phyloP scores from a whole-genome alignment of 495 filamentous ascomycete species.

The Aspergillus baeticus region DNA sequence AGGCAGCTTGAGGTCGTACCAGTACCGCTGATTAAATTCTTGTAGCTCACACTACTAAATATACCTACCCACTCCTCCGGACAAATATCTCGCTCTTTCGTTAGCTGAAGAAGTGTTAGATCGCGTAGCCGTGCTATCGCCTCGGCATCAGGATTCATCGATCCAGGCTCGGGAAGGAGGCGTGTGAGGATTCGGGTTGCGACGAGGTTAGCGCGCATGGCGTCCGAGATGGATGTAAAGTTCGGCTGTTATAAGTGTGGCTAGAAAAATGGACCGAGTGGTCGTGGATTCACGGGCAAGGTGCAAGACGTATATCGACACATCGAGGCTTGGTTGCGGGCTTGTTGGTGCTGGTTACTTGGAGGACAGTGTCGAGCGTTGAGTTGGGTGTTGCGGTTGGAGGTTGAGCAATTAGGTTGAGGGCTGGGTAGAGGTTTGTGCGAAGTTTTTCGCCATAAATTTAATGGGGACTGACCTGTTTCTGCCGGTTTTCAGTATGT shows the following conservation, averaged over 20 bases:
- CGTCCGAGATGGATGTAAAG: slow-evolving; percentile 18
- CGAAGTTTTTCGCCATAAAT: slow-evolving; percentile 20
- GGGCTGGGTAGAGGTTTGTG: slow-evolving; percentile 25
- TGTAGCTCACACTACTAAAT: slow-evolving; percentile 24
- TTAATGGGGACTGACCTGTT: slow-evolving; percentile 24
- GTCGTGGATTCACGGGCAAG: slow-evolving; percentile 19
- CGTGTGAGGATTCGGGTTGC: slow-evolving; percentile 21
- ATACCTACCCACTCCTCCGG: slow-evolving; percentile 22
- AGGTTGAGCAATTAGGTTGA: slow-evolving; percentile 35
- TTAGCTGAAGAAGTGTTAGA: slow-evolving; percentile 25
- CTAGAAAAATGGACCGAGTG: slow-evolving; percentile 3
- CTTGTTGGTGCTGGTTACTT: slow-evolving; percentile 6
- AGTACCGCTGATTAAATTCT: too few species aligned
- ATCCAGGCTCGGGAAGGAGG: slow-evolving; percentile 21
- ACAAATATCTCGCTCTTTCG: slow-evolving; percentile 26
- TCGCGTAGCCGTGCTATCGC: slow-evolving; percentile 26
- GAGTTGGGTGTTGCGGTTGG: background rate
- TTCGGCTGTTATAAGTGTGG: slow-evolving; percentile 17
- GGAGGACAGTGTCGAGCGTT: background rate
- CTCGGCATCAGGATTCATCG: slow-evolving; percentile 20
- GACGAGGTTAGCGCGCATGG: slow-evolving; percentile 18
- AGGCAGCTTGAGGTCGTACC: too few species aligned
- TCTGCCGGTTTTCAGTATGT: background rate
- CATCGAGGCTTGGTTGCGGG: slow-evolving; percentile 26
- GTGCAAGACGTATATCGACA: slow-evolving; percentile 32